Base-by-base conservation (phyloP, 202 grass and related monocot genomes). In the Zoysia matrella region DNA sequence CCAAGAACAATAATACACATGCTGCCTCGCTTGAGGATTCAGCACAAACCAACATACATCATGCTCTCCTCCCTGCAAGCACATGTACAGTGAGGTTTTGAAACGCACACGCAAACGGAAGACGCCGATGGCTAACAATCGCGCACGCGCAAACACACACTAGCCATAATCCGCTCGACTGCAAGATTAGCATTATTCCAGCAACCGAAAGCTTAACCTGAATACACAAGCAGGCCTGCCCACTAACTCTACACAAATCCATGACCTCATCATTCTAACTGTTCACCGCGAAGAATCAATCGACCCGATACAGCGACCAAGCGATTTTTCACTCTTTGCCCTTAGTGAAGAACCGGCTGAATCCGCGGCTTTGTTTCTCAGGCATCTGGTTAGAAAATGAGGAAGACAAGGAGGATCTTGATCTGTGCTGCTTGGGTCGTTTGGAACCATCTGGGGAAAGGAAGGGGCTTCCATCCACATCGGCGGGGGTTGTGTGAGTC, bases 321-420 rank as follows among this genome's bases (percentile, higher is more conserved):
- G 52, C 39, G 62, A 92, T 45, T 69, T 84, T 80, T 94, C 76
- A 69, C 78, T 86, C 90, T 89, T 96, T 69, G 43, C 72, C 89
- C 83, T 96, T 96, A 22, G 89, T 83, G 69, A 99, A 99, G 82
- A 99, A 96, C 69, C 96, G 89, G 63, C 90, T 93, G 72, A 97
- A 94, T 48, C 92, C 90, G 60, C 92, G 92, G 57, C 66, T 92
- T 66, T 97, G 90, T 69, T 90, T 97, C 69, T 97, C 95, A 4
- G 82, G 82, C 82, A 85, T 36, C 30, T 36, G 30, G 30, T 36
- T 36, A 36, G 30, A 15, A 11, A 96, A 81, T 60, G 87, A 89
- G 12, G 85, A 85, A 74, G 89, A 89, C 2, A 90, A 97, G 0
- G 89, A 87, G 11, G 93, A 94, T 75, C 81, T 90, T 5, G 91